Conservation (phyloP, 176 grass and related monocot species). For the Ampelocalamus luodianensis region DNA sequence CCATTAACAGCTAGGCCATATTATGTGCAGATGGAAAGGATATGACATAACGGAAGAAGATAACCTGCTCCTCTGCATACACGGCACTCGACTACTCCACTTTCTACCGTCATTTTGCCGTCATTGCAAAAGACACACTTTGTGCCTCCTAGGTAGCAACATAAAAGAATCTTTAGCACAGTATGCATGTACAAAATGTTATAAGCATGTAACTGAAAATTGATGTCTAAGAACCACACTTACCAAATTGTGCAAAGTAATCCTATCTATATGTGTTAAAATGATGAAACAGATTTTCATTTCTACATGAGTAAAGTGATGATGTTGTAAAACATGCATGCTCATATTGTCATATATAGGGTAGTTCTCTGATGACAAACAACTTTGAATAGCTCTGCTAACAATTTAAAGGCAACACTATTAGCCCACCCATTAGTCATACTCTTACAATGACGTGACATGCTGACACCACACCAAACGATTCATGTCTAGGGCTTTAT, state of each 20-base stretch:
- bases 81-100: constrained; percentile 72
- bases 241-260: not conserved
- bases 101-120: constrained; percentile 90
- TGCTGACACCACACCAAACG: too few species aligned
- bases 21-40: not conserved
- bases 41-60: constrained; percentile 15
- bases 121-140: constrained; percentile 85
- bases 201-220: not conserved
- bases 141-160: constrained; percentile 67
- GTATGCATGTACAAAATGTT: not conserved
- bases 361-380: not conserved
- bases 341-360: not conserved
- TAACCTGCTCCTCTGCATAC: constrained; percentile 93
- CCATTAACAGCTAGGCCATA: not conserved
- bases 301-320: not conserved
- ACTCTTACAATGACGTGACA: too few species aligned
- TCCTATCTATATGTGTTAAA: not conserved
- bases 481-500: too few species aligned
- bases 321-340: not conserved
- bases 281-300: not conserved
- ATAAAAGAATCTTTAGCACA: not conserved
- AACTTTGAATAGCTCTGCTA: not conserved
- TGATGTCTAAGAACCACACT: not conserved
- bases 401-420: not conserved
- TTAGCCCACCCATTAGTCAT: not conserved